Evolutionary conservation across 2,329 filamentous ascomycete species (phyloP).

Genomic region (Neofusicoccum umdonicola): DNA sequence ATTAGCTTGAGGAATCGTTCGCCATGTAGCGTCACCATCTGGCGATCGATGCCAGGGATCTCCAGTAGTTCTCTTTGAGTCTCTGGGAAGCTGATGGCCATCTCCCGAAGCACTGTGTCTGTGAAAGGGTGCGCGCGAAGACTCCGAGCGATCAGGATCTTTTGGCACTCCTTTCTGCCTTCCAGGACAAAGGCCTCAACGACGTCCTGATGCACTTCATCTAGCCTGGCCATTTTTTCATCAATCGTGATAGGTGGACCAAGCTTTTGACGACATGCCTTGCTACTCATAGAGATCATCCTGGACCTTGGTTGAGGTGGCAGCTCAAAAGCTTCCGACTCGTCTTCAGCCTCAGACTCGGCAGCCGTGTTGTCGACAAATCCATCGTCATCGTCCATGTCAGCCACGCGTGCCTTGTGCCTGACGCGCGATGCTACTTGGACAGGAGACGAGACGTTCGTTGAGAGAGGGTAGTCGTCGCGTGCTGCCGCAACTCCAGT

Average conservation of each 20-base stretch:
- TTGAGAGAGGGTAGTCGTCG: slow-evolving; percentile 58
- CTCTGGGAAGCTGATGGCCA: slow-evolving; percentile 68
- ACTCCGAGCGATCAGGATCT: slow-evolving; percentile 59
- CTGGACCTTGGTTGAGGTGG: slow-evolving; percentile 23
- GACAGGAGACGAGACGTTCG: slow-evolving; percentile 65
- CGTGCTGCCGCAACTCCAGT: slow-evolving; percentile 37
- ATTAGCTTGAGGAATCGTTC: slow-evolving; percentile 60
- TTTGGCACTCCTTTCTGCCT: slow-evolving; percentile 60
- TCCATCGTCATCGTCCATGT: slow-evolving; percentile 22
- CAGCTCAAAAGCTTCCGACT: slow-evolving; percentile 50
- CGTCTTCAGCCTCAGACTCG: slow-evolving; percentile 39
- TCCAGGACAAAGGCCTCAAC: slow-evolving; percentile 64
- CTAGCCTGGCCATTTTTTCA: slow-evolving; percentile 52
- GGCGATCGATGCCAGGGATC: slow-evolving; percentile 62
- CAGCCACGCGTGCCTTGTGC: slow-evolving; percentile 24
- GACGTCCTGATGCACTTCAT: slow-evolving; percentile 61
- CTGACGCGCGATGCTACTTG: slow-evolving; percentile 44
- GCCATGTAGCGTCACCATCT: slow-evolving; percentile 63
- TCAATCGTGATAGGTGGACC: slow-evolving; percentile 61
- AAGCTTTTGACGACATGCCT: slow-evolving; percentile 33
- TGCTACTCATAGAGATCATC: background rate
- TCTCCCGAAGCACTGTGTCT: slow-evolving; percentile 66
- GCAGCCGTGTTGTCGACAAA: slow-evolving; percentile 33
- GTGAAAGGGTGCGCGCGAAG: slow-evolving; percentile 63
- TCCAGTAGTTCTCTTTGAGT: slow-evolving; percentile 60